Conservation (phyloP, 352 stramenopile species). For the Globisporangium acanthophoron region DNA sequence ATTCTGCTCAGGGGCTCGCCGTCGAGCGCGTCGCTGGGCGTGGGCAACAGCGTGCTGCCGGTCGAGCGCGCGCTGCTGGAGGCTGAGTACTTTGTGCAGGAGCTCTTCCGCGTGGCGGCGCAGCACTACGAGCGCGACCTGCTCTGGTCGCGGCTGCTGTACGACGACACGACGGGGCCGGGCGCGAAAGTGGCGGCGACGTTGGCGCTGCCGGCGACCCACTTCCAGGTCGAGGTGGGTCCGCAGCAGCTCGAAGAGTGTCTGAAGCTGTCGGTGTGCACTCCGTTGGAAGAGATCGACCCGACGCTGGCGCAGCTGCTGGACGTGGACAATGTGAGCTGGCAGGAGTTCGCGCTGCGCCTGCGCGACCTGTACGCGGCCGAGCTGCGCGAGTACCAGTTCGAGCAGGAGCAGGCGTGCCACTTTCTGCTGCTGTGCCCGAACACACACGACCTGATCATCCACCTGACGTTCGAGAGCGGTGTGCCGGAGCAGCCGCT, state of each 20-base stretch:
- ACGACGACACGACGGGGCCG: slow-evolving; percentile 49
- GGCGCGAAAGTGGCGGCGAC: slow-evolving; percentile 46
- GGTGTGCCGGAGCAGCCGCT: slow-evolving; percentile 16
- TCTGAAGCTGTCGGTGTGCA: slow-evolving; percentile 75
- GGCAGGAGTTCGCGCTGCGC: slow-evolving; percentile 70
- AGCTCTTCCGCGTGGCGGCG: slow-evolving; percentile 71
- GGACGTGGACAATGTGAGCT: slow-evolving; percentile 57
- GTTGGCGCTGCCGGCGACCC: slow-evolving; percentile 41
- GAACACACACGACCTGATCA: slow-evolving; percentile 82
- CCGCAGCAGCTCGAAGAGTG: slow-evolving; percentile 83
- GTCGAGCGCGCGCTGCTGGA: slow-evolving; percentile 67
- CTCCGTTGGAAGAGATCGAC: slow-evolving; percentile 70
- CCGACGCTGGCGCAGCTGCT: slow-evolving; percentile 65
- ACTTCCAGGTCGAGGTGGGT: slow-evolving; percentile 71
- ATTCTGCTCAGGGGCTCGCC: slow-evolving; percentile 53
- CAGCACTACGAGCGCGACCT: slow-evolving; percentile 85
- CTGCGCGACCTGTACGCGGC: slow-evolving; percentile 75
- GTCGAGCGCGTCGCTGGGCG: slow-evolving; percentile 21
- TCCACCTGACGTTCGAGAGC: slow-evolving; percentile 74
- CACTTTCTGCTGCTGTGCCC: slow-evolving; percentile 80
- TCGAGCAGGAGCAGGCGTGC: slow-evolving; percentile 62
- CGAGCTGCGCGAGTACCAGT: slow-evolving; percentile 83
- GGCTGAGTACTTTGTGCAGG: slow-evolving; percentile 67
- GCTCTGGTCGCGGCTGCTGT: slow-evolving; percentile 79
- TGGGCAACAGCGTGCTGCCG: slow-evolving; percentile 45